Evolutionary conservation across 2,329 filamentous ascomycete species (phyloP).

Genomic region (Cladorrhinum sp.): DNA sequence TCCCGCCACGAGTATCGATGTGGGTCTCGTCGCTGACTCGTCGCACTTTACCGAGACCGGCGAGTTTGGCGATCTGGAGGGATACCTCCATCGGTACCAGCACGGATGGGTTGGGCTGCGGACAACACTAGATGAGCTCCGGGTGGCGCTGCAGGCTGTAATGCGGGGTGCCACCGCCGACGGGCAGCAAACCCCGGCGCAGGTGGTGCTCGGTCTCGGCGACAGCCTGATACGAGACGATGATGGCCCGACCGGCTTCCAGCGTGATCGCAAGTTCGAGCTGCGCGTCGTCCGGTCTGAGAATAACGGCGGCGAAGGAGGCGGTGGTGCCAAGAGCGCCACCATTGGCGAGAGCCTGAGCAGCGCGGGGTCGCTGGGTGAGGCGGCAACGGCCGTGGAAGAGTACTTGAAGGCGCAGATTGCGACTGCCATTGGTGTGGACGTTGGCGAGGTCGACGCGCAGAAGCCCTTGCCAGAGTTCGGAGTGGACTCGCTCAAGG

Average conservation of each 20-base stretch:
- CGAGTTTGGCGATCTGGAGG: constrained; percentile 1
- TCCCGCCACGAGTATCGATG: constrained; percentile 13
- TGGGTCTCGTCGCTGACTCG: constrained; percentile 25
- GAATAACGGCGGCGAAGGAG: not conserved
- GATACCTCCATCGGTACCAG: not conserved
- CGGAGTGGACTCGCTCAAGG: constrained; percentile 33
- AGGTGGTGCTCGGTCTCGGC: not conserved
- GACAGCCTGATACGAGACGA: not conserved
- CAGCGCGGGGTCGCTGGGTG: not conserved
- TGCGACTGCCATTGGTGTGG: constrained; percentile 7
- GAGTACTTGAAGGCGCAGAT: not conserved
- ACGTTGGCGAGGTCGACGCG: constrained; percentile 16
- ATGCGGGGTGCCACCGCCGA: not conserved
- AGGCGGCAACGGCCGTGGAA: not conserved
- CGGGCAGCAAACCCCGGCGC: not conserved
- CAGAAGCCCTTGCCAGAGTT: constrained; percentile 16
- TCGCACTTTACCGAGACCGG: not conserved
- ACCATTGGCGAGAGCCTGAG: not conserved
- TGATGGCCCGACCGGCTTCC: not conserved
- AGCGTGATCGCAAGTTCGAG: not conserved
- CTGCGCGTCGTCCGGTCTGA: not conserved
- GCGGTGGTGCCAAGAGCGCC: not conserved
- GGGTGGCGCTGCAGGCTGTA: not conserved
- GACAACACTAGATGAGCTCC: not conserved
- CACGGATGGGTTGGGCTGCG: not conserved